These are phyloP conservation scores for Fusarium zealandicum DNA, from an alignment of 2,329 filamentous ascomycete species.

Conservation along the genomic window DNA sequence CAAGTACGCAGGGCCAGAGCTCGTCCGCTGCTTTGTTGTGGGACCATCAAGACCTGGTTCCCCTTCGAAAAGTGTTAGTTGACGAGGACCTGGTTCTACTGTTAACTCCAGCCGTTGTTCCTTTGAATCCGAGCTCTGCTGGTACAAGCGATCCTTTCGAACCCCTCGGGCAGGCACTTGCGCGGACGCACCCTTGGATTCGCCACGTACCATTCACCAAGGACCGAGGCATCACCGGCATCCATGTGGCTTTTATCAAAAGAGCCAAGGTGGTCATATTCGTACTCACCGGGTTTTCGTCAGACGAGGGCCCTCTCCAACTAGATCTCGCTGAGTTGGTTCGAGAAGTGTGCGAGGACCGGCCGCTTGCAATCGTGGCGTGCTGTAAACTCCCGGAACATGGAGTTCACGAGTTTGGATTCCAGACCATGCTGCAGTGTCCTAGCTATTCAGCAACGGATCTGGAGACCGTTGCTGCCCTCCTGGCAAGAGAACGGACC, in stretches of 20 bases:
- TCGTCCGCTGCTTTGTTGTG: conserved; percentile 46
- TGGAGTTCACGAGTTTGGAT: conserved; percentile 50
- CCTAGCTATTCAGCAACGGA: conserved; percentile 56
- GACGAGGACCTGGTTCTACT: conserved; percentile 66
- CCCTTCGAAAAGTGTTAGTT: conserved; percentile 54
- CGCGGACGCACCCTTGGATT: conserved; percentile 65
- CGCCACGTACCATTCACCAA: conserved; percentile 77
- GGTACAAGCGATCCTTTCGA: conserved; percentile 73
- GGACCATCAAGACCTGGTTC: conserved; percentile 56
- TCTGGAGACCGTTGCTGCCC: conserved; percentile 58
- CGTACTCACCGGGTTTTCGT: conserved; percentile 60
- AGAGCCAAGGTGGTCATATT: conserved; percentile 67
- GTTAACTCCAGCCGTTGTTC: conserved; percentile 64
- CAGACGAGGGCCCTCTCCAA: conserved; percentile 59
- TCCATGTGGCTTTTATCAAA: conserved; percentile 68
- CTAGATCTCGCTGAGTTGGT: conserved; percentile 58
- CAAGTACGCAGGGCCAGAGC: conserved; percentile 21
- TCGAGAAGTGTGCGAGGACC: conserved; percentile 54
- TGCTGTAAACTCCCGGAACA: conserved; percentile 56
- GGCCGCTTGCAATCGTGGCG: conserved; percentile 60
- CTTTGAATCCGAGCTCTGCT: conserved; percentile 50
- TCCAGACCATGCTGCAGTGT: conserved; percentile 61
- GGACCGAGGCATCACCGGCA: conserved; percentile 66
- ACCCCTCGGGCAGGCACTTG: conserved; percentile 69
- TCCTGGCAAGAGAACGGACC: conserved; percentile 57